These are phyloP conservation scores for Trichoderma sp. DNA, from an alignment of 2,329 filamentous ascomycete genomes.

Conservation along the genomic window DNA sequence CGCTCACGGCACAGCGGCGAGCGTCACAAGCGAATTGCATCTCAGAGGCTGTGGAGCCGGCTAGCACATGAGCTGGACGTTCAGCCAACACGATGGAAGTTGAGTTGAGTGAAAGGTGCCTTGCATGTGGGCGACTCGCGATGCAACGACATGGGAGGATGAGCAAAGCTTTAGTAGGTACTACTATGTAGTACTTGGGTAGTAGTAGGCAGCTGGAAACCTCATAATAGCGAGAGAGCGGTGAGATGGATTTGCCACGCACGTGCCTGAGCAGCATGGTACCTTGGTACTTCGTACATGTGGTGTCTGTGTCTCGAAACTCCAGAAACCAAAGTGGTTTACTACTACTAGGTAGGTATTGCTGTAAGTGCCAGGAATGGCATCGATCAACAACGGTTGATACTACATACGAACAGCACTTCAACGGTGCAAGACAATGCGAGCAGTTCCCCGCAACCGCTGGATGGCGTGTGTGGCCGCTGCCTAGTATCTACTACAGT, in stretches of 20 bases:
- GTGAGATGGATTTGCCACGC: neutral
- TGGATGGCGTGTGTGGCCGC: neutral
- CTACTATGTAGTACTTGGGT: too few species aligned
- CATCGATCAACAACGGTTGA: neutral
- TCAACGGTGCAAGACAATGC: neutral
- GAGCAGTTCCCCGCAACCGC: slow-evolving; percentile 1
- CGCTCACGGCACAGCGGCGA: neutral
- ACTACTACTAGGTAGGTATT: too few species aligned
- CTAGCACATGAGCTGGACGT: neutral
- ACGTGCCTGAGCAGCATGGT: neutral
- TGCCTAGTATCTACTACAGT: neutral
- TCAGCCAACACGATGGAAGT: neutral
- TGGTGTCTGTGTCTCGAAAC: neutral
- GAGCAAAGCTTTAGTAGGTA: neutral
- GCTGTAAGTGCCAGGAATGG: neutral
- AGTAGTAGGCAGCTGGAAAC: too few species aligned
- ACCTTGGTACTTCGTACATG: neutral
- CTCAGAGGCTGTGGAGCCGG: neutral
- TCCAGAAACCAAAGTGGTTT: neutral
- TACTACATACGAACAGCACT: neutral
- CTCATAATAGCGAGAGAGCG: neutral
- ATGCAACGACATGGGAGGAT: neutral
- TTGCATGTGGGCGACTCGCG: neutral
- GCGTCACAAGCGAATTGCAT: neutral
- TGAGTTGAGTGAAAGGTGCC: neutral